A percentile compares a stretch with the other conserved stretches of the same genome.
phyloP scores from a whole-genome alignment of 176 grass and related monocot genomes.

The Puya raimondii region DNA sequence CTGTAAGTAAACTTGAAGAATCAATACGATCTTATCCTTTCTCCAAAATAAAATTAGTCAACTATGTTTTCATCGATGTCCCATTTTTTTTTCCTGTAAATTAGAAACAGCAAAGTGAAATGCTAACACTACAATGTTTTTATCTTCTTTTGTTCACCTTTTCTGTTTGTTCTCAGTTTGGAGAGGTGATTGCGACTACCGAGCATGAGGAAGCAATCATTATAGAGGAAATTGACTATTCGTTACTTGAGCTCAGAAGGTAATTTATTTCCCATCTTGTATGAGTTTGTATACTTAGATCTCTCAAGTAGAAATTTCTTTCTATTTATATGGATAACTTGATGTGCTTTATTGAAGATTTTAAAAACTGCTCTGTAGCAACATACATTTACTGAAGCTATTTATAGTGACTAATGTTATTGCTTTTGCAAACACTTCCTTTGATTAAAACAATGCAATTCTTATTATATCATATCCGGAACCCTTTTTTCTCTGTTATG shows the following conservation, averaged over 20 bases:
- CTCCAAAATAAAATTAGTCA: no score
- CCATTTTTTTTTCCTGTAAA: no score
- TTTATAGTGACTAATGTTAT: no score
- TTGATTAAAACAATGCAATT: neutral
- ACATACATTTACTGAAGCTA: no score
- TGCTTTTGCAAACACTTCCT: neutral
- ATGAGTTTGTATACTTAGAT: neutral
- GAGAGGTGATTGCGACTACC: conserved; percentile 77
- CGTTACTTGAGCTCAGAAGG: conserved; percentile 74
- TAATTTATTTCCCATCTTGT: conserved; percentile 15
- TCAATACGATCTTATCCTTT: neutral
- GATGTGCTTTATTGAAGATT: neutral
- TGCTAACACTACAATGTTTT: no score
- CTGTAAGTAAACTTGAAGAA: conserved; percentile 44
- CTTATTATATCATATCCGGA: neutral
- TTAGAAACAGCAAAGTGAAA: no score
- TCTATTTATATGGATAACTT: neutral
- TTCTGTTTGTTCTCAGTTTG: conserved; percentile 51
- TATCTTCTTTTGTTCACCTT: neutral
- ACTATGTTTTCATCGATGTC: no score
- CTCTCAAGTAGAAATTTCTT: neutral
- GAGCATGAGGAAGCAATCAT: conserved; percentile 65
- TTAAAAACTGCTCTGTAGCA: no score
- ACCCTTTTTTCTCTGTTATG: neutral
- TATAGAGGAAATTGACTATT: conserved; percentile 81